Conservation (phyloP, 352 stramenopile genomes). For the Pythium sp. region DNA sequence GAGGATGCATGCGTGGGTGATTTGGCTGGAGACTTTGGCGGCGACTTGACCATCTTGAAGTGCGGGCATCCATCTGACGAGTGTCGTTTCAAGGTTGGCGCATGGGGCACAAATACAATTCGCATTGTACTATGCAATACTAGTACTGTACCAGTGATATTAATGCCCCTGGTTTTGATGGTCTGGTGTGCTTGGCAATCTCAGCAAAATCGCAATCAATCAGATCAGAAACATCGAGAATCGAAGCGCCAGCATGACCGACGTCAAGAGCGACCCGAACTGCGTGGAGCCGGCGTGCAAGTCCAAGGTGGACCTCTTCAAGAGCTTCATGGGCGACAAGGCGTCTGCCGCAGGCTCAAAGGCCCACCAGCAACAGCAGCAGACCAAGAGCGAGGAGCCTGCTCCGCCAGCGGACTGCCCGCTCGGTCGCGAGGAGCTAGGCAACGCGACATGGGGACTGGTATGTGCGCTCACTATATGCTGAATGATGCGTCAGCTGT, state of each 20-base stretch:
- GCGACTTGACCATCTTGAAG: constrained; percentile 25
- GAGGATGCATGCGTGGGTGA: constrained; percentile 15
- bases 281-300: constrained; percentile 83
- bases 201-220: background rate
- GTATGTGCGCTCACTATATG: constrained; percentile 25
- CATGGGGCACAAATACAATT: background rate
- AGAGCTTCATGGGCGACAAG: constrained; percentile 59
- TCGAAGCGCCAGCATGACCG: constrained; percentile 21
- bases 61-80: background rate
- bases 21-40: constrained; percentile 53
- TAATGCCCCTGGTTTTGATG: constrained; percentile 3
- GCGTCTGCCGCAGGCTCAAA: constrained; percentile 10
- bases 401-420: constrained; percentile 64
- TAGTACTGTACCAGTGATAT: background rate
- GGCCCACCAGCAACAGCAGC: constrained; percentile 3
- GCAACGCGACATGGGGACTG: constrained; percentile 85
- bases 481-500: background rate
- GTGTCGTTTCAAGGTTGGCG: constrained; percentile 10
- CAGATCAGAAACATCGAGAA: constrained; percentile 6
- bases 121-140: background rate
- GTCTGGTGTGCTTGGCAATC: background rate
- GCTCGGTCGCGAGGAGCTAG: constrained; percentile 82
- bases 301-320: constrained; percentile 86
- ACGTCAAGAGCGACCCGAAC: constrained; percentile 68
- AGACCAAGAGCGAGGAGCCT: constrained; percentile 17